phyloP scores from a whole-genome alignment of 768 basidiomycete species.

The Omphalotus guepiniiformis region DNA sequence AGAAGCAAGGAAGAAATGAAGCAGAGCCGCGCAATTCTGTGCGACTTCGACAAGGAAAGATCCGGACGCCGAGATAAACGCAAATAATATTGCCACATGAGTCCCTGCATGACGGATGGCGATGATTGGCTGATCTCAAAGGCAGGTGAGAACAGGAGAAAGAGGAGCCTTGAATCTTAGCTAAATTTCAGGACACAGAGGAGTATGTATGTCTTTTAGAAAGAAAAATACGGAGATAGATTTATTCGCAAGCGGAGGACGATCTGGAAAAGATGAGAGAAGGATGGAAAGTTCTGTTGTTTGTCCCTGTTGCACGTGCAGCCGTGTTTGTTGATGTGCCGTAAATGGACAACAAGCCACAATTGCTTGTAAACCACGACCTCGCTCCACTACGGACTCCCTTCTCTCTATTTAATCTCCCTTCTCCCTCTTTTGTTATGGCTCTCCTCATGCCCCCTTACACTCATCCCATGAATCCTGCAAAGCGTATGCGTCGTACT shows the following conservation, averaged over 20 bases:
- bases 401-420: conserved; percentile 29
- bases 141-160: too few species aligned
- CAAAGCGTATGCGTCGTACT: conserved; percentile 49
- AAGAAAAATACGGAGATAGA: not conserved
- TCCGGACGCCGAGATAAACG: too few species aligned
- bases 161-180: too few species aligned
- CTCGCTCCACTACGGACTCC: conserved; percentile 40
- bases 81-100: too few species aligned
- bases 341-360: conserved; percentile 44
- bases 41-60: too few species aligned
- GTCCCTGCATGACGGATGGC: too few species aligned
- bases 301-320: conserved; percentile 37
- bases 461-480: conserved; percentile 26
- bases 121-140: too few species aligned
- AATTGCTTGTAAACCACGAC: conserved; percentile 45
- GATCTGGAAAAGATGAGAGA: conserved; percentile 10
- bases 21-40: too few species aligned
- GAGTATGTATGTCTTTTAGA: too few species aligned
- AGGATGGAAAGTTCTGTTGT: conserved; percentile 33
- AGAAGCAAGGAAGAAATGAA: too few species aligned
- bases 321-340: conserved; percentile 37
- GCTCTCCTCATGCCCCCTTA: conserved; percentile 26
- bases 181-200: too few species aligned
- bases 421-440: conserved; percentile 23
- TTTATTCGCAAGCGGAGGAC: too few species aligned